Evolutionary conservation across 2,329 filamentous ascomycete species (phyloP).

Genomic region (Aspergillus sp.): DNA sequence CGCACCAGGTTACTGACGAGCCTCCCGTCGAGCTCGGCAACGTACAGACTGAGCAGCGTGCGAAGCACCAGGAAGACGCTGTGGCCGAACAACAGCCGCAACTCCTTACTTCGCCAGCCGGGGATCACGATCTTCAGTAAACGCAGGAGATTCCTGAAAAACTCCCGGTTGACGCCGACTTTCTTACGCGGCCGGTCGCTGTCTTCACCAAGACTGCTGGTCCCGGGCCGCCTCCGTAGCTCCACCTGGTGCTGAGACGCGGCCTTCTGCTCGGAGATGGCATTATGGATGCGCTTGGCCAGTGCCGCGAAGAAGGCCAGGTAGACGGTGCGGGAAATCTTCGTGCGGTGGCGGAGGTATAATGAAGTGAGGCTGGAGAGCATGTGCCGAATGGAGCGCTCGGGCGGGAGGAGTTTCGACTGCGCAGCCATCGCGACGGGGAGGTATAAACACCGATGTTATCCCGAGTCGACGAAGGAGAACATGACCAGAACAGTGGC

Average conservation of each 20-base stretch:
- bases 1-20: conserved; percentile 90
- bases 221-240: conserved; percentile 53
- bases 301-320: conserved; percentile 77
- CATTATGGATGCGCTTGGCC: conserved; percentile 83
- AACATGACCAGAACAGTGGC: conserved; percentile 17
- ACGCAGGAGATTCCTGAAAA: conserved; percentile 72
- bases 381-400: conserved; percentile 64
- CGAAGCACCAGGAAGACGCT: conserved; percentile 88
- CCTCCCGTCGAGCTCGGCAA: conserved; percentile 91
- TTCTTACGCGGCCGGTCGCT: conserved; percentile 60
- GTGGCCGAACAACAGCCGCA: conserved; percentile 81
- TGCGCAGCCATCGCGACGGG: conserved; percentile 64
- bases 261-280: conserved; percentile 89
- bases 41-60: conserved; percentile 90
- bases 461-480: conserved; percentile 20
- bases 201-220: conserved; percentile 34
- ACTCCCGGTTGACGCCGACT: conserved; percentile 89
- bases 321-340: conserved; percentile 81
- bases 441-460: conserved; percentile 11
- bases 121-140: conserved; percentile 86
- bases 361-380: conserved; percentile 66
- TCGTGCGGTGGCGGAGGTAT: conserved; percentile 76
- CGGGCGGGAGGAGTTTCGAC: conserved; percentile 67
- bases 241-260: conserved; percentile 69
- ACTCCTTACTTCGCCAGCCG: conserved; percentile 84